Evolutionary conservation across 129 eudicot genomes (phyloP).

Genomic region (Heracleum sosnowskyi): DNA sequence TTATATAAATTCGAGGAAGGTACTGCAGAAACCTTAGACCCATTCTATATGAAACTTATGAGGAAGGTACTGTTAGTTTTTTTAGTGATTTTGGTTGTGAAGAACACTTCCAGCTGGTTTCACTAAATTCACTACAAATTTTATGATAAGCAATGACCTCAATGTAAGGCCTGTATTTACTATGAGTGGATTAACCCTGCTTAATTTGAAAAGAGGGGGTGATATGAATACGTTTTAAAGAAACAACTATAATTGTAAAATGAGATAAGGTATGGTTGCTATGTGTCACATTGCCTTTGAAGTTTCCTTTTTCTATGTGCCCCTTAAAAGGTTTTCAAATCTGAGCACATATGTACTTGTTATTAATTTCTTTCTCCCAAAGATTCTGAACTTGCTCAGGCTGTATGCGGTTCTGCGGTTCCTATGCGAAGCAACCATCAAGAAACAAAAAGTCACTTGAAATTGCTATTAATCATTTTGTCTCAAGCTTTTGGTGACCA

Average conservation of each 20-base stretch:
- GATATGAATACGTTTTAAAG: slow-evolving; percentile 18
- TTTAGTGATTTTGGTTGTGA: too few relatives aligned
- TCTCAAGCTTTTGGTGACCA: too few relatives aligned
- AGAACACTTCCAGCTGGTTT: too few relatives aligned
- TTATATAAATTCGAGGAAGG: too few relatives aligned
- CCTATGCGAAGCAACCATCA: too few relatives aligned
- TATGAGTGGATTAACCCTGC: slow-evolving; percentile 18
- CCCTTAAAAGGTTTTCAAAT: not conserved
- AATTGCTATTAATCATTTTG: too few relatives aligned
- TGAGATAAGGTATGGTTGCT: slow-evolving; percentile 9
- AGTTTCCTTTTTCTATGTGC: not conserved
- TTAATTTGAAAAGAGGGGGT: slow-evolving; percentile 5
- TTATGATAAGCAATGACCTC: slow-evolving; percentile 20
- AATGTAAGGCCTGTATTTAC: slow-evolving; percentile 15
- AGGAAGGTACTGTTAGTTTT: too few relatives aligned
- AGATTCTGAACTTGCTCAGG: slow-evolving; percentile 26
- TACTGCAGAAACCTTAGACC: too few relatives aligned
- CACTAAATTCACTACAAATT: slow-evolving; percentile 17
- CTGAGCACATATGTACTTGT: not conserved
- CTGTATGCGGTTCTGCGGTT: too few relatives aligned
- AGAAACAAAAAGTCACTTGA: too few relatives aligned
- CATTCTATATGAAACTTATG: too few relatives aligned
- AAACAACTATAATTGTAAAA: slow-evolving; percentile 5
- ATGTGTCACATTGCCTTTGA: too few relatives aligned
- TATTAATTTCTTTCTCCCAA: not conserved